phyloP scores from a whole-genome alignment of 2,329 filamentous ascomycete species.

The Scytalidium sp. region DNA sequence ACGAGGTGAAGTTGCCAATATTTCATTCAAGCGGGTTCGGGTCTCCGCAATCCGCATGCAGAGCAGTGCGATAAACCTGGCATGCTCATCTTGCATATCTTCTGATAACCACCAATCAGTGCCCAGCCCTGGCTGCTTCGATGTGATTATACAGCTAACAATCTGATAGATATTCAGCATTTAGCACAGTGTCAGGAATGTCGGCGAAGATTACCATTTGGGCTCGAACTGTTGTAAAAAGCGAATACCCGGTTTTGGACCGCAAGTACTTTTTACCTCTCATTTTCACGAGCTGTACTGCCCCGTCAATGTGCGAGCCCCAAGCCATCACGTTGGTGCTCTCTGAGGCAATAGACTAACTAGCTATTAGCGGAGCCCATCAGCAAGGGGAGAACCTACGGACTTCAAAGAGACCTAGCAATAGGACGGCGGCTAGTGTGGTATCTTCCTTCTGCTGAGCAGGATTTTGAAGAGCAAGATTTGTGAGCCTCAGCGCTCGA shows the following conservation, averaged over 20 bases:
- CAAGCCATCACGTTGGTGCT: conserved; percentile 54
- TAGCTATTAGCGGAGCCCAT: conserved; percentile 7
- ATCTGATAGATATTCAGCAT: conserved; percentile 55
- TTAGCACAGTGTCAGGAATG: background rate
- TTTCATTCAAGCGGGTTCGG: conserved; percentile 49
- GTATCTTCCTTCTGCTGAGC: conserved; percentile 49
- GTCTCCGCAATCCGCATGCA: conserved; percentile 53
- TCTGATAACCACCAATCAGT: conserved; percentile 58
- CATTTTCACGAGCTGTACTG: conserved; percentile 57
- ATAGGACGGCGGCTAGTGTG: conserved; percentile 56
- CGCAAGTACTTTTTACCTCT: conserved; percentile 53
- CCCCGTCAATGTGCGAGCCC: conserved; percentile 63
- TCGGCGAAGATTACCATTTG: conserved; percentile 47
- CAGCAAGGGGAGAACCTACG: conserved; percentile 4
- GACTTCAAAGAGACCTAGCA: conserved; percentile 59
- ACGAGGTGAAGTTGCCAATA: conserved; percentile 44
- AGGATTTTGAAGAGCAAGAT: conserved; percentile 50
- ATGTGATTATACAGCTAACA: conserved; percentile 53
- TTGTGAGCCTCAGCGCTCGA: conserved; percentile 50
- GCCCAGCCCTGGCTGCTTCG: conserved; percentile 50
- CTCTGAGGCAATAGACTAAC: conserved; percentile 45
- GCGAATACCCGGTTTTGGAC: conserved; percentile 48
- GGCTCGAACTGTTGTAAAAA: conserved; percentile 58
- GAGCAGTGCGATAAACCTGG: conserved; percentile 40
- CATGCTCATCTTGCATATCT: conserved; percentile 46